Percentiles rank a stretch among this genome's conserved stretches.
Evolutionary conservation across 1,284 basidiomycete species (phyloP).

Genomic region (Apiotrichum akiyoshidainum): DNA sequence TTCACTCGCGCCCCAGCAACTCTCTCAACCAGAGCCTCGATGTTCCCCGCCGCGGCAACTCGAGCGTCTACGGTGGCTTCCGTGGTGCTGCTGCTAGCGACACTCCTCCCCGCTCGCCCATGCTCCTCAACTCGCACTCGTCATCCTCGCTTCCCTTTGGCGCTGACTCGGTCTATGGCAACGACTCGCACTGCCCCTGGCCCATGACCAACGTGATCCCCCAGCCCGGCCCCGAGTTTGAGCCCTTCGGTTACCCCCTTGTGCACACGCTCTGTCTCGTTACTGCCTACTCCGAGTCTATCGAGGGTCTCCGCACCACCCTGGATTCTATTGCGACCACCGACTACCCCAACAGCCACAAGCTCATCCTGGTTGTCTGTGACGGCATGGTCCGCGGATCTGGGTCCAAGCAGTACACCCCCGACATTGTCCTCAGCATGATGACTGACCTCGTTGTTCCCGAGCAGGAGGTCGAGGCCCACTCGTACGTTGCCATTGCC

Average conservation of each 20-base stretch:
- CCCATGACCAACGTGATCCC: slow-evolving; percentile 80
- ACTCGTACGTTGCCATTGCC: slow-evolving; percentile 97
- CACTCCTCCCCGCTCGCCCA: slow-evolving; percentile 72
- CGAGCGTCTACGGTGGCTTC: slow-evolving; percentile 46
- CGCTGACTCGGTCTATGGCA: slow-evolving; percentile 46
- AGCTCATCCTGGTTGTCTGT: slow-evolving; percentile 90
- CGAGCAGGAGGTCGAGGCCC: slow-evolving; percentile 81
- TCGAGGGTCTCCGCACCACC: slow-evolving; percentile 94
- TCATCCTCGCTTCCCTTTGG: slow-evolving; percentile 67
- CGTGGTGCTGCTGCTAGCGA: slow-evolving; percentile 33
- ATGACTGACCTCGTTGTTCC: slow-evolving; percentile 94
- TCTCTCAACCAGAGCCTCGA: slow-evolving; percentile 59
- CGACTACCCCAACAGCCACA: slow-evolving; percentile 98
- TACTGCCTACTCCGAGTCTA: slow-evolving; percentile 96
- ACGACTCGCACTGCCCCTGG: slow-evolving; percentile 68
- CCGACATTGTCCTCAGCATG: slow-evolving; percentile 93
- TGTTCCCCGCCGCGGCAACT: slow-evolving; percentile 26
- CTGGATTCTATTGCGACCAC: slow-evolving; percentile 96
- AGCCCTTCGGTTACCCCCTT: slow-evolving; percentile 94
- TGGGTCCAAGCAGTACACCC: slow-evolving; percentile 80
- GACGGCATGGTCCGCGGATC: slow-evolving; percentile 96
- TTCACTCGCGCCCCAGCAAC: slow-evolving; percentile 64
- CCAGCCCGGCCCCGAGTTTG: slow-evolving; percentile 84
- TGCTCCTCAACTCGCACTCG: slow-evolving; percentile 70
- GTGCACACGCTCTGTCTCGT: slow-evolving; percentile 93